Base-by-base conservation (phyloP, 1,284 basidiomycete species). In the Cutaneotrichosporon mucoides region DNA sequence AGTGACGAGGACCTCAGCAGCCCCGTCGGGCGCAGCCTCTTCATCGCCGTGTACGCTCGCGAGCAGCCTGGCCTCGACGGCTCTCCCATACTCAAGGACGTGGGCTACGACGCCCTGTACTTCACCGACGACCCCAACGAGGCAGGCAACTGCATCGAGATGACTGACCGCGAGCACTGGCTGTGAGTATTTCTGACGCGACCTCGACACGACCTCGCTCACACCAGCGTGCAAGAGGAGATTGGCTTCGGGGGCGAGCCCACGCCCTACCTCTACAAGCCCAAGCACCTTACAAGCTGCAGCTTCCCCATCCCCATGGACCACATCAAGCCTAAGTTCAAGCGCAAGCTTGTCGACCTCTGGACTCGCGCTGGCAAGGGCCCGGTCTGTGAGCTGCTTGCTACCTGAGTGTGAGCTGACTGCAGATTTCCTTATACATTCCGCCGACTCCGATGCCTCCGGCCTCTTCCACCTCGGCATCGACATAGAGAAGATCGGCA, bases 31-130 rank as follows among this genome's bases (percentile, higher is more conserved):
- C 58, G 71, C 46, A 66, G 68, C n/a, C 58, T 71, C 33, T 78
- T 77, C 56, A 48, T 78, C 46, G 59, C 71, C 1, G 57, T 77
- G n/a, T 57, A 66, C 33, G 59, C 73, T 4, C 67, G 76, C n/a
- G 35, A 46, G 3, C 36, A 36, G 41, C 10, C 46, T 6, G 42
- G 55, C 38, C 38, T 36, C n/a, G 6, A 11, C 38, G 37, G 36
- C 16, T 8, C 12, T 4, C 46, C 33, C 11, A 33, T 35, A 2
- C 42, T 58, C 24, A 16, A 59, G 10, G 65, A 66, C 24, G 38
- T 66, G 7, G 66, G 66, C 15, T 68, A 57, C 54, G 53, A 63
- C 6, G 63, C 57, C 8, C 33, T 43, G 12, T 66, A 61, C 61
- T 68, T 58, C 43, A 13, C 34, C 4, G 13, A 41, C 6, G 12